Evolutionary conservation across 768 basidiomycete species (phyloP), one percentile per base, ranked within the genome.

Genomic region (Boletus eberwhitei): DNA sequence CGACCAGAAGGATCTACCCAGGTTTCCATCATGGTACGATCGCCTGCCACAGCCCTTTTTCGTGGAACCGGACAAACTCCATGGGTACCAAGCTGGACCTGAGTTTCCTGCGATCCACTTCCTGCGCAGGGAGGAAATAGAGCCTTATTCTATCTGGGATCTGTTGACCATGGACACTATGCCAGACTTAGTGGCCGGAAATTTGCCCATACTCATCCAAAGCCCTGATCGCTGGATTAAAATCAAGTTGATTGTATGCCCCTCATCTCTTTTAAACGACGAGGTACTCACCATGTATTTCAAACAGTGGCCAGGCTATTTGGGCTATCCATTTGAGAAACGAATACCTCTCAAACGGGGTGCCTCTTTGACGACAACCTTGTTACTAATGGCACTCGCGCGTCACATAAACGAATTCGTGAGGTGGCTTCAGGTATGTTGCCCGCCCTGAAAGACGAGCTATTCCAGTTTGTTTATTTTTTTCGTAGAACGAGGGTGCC

Each of bases 281-380:
- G 26, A 42, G 4, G 21, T 29, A 34, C 60, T 59, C 34, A 59
- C 54, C 37, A 17, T 7, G 12, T 8, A 4, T 7, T 21, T 16
- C 22, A 16, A 47, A 45, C 52, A 80, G 79, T 81, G 79, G 80
- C 78, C 80, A 7, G 79, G 80, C 1, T 80, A 80, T 64, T 66
- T 67, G 21, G 47, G 56, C n/a, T 60, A 71, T 44, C 69, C 74
- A 0, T 66, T 71, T 31, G 69, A 74, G 60, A 75, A 73, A 57
- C 73, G 75, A 6, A 57, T 78, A 48, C 58, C 60, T 21, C 72
- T 75, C 19, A 68, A 71, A 31, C 63, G 63, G 21, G 69, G 67
- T n/a, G 57, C 40, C n/a, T 44, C 57, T 24, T 63, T 74, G 39
- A 71, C 72, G 4, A 61, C 71, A 8, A 61, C 65, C 24, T 54